Evolutionary conservation across 257 asterid genomes (phyloP), one percentile per base, ranked within the genome.

Genomic region (Fraxinus cuspidata): DNA sequence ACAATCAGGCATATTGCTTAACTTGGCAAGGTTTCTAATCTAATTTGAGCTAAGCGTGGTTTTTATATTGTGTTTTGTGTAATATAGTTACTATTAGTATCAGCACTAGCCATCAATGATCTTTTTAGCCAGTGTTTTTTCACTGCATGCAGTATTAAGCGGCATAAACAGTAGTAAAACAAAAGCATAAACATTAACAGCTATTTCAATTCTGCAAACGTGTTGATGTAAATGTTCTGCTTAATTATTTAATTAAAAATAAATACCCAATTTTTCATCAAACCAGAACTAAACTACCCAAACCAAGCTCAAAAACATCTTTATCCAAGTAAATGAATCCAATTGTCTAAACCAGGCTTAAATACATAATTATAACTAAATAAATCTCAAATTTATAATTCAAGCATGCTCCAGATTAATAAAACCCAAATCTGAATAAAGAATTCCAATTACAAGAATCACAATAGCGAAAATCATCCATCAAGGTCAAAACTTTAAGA

Each of bases 231-330:
- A 68, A 68, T 16, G 49, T 18, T 40, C 32, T 42, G 31, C 79
- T 13, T 21, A 3, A 51, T 34, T 16, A 19, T 12, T 40, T 23
- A 71, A 42, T 10, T 71, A 71, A 3, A n/a, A 37, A 23, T 11
- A 40, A 37, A 44, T 13, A 19, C 60, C 56, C 9, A 56, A 67
- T 56, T 51, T 38, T 79, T 68, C 78, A 67, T 37, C 23, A 35
- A 71, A 82, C 51, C 83, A 72, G 82, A 81, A 82, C 71, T 84
- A 70, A 47, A 74, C 70, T 40, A 72, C 65, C 56, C 32, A 67
- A 1, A 74, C 19, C 34, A 29, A 28, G 67, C 51, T 68, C 32
- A 18, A 60, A 70, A 49, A 38, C 44, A 47, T 69, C 49, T 60
- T 23, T 75, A 79, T 64, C 79, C 37, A 27, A 75, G 40, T 25